Evolutionary conservation across 1,284 basidiomycete species (phyloP).

Genomic region (Coniferiporia sulphurascens): DNA sequence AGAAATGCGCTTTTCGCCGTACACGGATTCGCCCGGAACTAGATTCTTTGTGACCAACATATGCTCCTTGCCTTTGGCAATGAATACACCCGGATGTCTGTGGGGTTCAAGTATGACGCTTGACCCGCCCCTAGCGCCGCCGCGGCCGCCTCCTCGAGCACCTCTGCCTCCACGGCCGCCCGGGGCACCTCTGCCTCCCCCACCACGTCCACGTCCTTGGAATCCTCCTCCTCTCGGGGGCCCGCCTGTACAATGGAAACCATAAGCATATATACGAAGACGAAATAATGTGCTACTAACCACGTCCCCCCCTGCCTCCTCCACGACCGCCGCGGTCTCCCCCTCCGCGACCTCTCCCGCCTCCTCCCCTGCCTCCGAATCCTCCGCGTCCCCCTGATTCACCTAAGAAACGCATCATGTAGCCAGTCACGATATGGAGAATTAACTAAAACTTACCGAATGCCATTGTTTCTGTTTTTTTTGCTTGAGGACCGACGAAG

Average conservation of each 20-base stretch:
- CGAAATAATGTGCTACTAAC: conserved; percentile 18
- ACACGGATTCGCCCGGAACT: conserved; percentile 95
- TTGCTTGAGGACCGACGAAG: not conserved
- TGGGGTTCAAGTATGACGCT: conserved; percentile 94
- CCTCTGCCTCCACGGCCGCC: conserved; percentile 45
- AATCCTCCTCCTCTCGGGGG: conserved; percentile 32
- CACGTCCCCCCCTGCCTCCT: conserved; percentile 26
- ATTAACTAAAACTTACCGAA: conserved; percentile 28
- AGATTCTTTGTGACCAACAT: conserved; percentile 98
- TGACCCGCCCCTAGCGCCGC: conserved; percentile 75
- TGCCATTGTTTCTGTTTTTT: conserved; percentile 26
- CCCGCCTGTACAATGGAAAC: conserved; percentile 23
- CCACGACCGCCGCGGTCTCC: conserved; percentile 28
- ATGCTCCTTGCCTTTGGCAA: conserved; percentile 94
- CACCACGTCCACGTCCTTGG: conserved; percentile 32
- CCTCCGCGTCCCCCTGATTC: conserved; percentile 43
- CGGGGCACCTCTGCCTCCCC: conserved; percentile 37
- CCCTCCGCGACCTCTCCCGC: conserved; percentile 28
- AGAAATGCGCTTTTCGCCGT: conserved; percentile 95
- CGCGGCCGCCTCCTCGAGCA: conserved; percentile 48
- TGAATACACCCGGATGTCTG: conserved; percentile 90
- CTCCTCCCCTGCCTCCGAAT: conserved; percentile 25
- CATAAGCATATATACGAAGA: not conserved
- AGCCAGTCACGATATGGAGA: not conserved
- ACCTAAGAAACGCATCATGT: conserved; percentile 27